phyloP scores from a whole-genome alignment of 768 basidiomycete genomes.

The Termitomyces sp. region DNA sequence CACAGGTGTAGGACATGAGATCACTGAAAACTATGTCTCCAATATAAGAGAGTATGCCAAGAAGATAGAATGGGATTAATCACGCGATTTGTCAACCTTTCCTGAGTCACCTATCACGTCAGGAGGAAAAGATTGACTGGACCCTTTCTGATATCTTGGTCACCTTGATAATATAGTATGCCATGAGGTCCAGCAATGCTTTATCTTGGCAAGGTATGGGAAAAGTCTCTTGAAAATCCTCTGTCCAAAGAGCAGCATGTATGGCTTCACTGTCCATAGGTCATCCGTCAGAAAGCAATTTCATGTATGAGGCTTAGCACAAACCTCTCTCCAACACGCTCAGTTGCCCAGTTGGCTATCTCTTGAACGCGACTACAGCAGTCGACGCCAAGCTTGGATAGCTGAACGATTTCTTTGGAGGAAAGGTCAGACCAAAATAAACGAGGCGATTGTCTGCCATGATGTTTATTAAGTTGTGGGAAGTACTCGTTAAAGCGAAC shows the following conservation, averaged over 20 bases:
- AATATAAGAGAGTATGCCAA: conserved; percentile 70
- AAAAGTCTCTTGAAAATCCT: conserved; percentile 14
- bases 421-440: conserved; percentile 23
- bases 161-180: conserved; percentile 19
- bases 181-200: conserved; percentile 15
- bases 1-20: conserved; percentile 71
- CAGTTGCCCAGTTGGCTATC: conserved; percentile 17
- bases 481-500: conserved; percentile 37
- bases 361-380: conserved; percentile 14
- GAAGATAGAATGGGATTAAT: conserved; percentile 74
- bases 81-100: background rate
- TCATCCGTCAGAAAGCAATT: background rate
- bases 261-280: conserved; percentile 15
- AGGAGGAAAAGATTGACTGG: conserved; percentile 11
- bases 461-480: conserved; percentile 21
- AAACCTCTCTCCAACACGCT: conserved; percentile 11
- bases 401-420: conserved; percentile 13
- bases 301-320: background rate
- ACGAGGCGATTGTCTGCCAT: conserved; percentile 13
- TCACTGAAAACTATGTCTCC: conserved; percentile 67
- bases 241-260: conserved; percentile 12
- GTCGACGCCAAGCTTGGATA: conserved; percentile 12
- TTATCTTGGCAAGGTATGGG: conserved; percentile 10
- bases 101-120: background rate
- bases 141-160: conserved; percentile 13